phyloP scores from a whole-genome alignment of 495 filamentous ascomycete genomes.

The Durotheca rogersii region DNA sequence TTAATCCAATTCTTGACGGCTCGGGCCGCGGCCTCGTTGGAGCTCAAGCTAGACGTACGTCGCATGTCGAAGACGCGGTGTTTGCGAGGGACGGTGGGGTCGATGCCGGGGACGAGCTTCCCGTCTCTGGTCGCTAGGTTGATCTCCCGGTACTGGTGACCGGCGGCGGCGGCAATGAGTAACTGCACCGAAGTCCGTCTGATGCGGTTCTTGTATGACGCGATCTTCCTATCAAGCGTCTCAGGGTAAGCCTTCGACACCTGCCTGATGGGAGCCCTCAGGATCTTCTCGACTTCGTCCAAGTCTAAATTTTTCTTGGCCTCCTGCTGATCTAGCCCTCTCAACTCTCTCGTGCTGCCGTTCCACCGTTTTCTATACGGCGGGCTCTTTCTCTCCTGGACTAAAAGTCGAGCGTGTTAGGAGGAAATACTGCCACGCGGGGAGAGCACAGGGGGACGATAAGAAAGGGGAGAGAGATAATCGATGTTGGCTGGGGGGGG shows the following conservation, averaged over 20 bases:
- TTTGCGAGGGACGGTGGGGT: neutral
- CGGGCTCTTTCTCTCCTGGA: neutral
- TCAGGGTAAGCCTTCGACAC: constrained; percentile 9
- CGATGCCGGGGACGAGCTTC: constrained; percentile 2
- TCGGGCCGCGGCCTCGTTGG: constrained; percentile 20
- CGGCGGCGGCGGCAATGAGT: constrained; percentile 23
- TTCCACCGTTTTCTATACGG: neutral
- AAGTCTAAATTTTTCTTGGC: too few species aligned
- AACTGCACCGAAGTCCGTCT: constrained; percentile 24
- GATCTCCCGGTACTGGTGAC: constrained; percentile 20
- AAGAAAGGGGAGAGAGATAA: too few species aligned
- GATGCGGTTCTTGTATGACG: constrained; percentile 8
- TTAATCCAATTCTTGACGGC: constrained; percentile 19
- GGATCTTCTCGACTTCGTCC: neutral
- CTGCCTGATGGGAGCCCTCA: neutral
- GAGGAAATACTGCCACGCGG: neutral
- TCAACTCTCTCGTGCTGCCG: neutral
- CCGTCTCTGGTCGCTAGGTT: constrained; percentile 13
- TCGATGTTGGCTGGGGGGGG: too few species aligned
- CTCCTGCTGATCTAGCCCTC: too few species aligned
- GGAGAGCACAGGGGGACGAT: too few species aligned
- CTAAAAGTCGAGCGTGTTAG: constrained; percentile 12
- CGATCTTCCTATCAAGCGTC: constrained; percentile 5
- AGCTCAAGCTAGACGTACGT: constrained; percentile 8
- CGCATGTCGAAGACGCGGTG: constrained; percentile 12